Evolutionary conservation across 306 rosid species (phyloP).

Genomic region (Trifolium pratense): DNA sequence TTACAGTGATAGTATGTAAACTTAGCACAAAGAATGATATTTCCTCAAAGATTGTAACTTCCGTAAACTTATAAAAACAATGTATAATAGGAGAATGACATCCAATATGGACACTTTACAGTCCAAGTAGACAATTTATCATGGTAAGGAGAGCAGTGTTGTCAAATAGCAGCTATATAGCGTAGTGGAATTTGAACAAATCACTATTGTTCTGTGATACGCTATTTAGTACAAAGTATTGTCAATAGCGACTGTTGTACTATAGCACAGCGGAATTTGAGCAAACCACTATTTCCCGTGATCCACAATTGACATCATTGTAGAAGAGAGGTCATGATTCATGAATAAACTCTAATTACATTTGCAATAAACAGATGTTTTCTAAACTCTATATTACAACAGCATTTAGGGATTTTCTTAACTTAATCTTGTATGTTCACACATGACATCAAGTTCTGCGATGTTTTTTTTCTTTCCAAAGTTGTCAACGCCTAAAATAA

Average conservation of each 20-base stretch:
- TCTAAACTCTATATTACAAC: background rate
- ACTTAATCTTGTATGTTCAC: constrained; percentile 11
- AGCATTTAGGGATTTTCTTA: background rate
- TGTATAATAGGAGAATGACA: background rate
- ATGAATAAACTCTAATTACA: too few species aligned
- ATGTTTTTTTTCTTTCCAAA: background rate
- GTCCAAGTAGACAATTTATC: background rate
- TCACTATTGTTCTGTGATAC: background rate
- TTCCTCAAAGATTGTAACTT: background rate
- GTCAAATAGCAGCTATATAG: background rate
- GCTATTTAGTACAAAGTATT: background rate
- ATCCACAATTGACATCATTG: background rate
- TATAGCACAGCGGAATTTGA: background rate
- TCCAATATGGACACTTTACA: background rate
- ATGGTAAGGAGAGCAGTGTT: background rate
- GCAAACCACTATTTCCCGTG: background rate
- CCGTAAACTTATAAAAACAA: too few species aligned
- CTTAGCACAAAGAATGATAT: background rate
- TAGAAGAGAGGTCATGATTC: background rate
- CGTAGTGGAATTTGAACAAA: background rate
- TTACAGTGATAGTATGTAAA: background rate
- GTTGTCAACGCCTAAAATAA: constrained; percentile 23
- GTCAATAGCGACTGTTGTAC: background rate
- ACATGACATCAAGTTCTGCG: constrained; percentile 11
- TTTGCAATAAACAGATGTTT: background rate